Base-by-base conservation (phyloP, 2,329 filamentous ascomycete species). In the Neophaeococcomyces mojaviensis region DNA sequence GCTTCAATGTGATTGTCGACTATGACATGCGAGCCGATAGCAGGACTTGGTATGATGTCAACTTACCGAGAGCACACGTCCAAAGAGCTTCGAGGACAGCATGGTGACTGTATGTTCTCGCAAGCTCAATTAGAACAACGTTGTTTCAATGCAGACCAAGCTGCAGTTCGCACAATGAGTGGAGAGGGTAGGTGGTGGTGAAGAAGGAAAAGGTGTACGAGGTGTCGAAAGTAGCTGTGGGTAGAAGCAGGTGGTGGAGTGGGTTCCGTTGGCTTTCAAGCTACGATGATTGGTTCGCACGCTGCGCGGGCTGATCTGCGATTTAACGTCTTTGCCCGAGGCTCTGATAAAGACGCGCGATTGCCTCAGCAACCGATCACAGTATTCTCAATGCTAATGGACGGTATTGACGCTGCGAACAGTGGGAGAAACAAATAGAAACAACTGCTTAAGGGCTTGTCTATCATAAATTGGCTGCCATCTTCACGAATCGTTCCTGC, bases 61-160 rank as follows among this genome's bases (percentile, higher is more conserved):
- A 62, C 62, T 64, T 66, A 55, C 55, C 39, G 55, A 49, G 50
- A 49, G 51, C 54, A 57, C 44, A 22, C 55, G 54, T 49, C 53
- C 54, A 41, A 55, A 44, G 49, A 53, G 49, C 63, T 65, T 63
- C 55, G 67, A 63, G 58, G 68, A 67, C 60, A 71, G 67, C 68
- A 71, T 71, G 58, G 60, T 69, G 62, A 55, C 48, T 59, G 57
- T 57, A 61, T 59, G 56, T 20, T 22, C 19, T 35, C 58, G 58
- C 55, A 57, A 60, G 61, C 53, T 53, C 54, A 58, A 54, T 58
- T 59, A 58, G 60, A 61, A 61, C 65, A 66, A 65, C 58, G 39
- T 49, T 60, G 58, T 58, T 55, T 56, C 50, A 58, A 53, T 53
- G 50, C 52, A 59, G 56, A 52, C 52, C 59, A 48, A 54, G 60